phyloP scores from a whole-genome alignment of 371 early-diverging fungal genomes.

The Mucor irregularis region DNA sequence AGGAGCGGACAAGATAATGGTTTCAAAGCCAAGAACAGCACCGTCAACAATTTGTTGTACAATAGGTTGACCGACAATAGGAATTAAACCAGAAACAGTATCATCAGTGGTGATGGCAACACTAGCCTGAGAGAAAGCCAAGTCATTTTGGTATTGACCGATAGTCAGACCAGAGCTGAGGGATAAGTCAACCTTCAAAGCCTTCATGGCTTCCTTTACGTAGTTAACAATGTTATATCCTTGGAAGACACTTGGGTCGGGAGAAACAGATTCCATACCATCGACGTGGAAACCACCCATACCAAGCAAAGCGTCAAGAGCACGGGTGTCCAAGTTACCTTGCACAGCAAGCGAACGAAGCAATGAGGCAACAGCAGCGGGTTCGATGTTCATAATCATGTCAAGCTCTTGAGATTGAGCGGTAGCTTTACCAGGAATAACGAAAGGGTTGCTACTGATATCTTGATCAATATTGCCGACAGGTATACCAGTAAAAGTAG shows the following conservation, averaged over 20 bases:
- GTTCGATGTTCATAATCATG: conserved; percentile 48
- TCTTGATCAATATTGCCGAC: conserved; percentile 59
- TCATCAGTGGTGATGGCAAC: conserved; percentile 49
- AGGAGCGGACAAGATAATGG: conserved; percentile 50
- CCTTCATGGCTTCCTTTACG: conserved; percentile 53
- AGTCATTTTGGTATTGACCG: conserved; percentile 51
- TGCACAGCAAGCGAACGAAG: conserved; percentile 51
- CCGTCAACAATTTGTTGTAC: conserved; percentile 58
- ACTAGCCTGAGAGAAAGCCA: conserved; percentile 53
- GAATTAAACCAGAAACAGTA: conserved; percentile 47
- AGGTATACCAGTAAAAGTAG: conserved; percentile 50
- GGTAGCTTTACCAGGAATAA: conserved; percentile 36
- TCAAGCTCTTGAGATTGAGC: conserved; percentile 31
- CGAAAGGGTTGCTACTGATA: conserved; percentile 42
- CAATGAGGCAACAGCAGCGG: conserved; percentile 44
- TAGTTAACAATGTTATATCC: conserved; percentile 52
- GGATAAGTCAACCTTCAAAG: conserved; percentile 52
- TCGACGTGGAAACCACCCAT: conserved; percentile 47
- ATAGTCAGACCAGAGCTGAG: conserved; percentile 50
- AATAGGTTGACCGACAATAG: conserved; percentile 61
- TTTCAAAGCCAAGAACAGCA: conserved; percentile 50
- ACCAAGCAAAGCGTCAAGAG: conserved; percentile 55
- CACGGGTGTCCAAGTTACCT: conserved; percentile 41
- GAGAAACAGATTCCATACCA: conserved; percentile 37
- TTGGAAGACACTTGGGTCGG: conserved; percentile 40